Percentiles rank a stretch among this genome's conserved stretches.
phyloP scores from a whole-genome alignment of 1,139 yeast species.

The Saccharomyces hybrid region DNA sequence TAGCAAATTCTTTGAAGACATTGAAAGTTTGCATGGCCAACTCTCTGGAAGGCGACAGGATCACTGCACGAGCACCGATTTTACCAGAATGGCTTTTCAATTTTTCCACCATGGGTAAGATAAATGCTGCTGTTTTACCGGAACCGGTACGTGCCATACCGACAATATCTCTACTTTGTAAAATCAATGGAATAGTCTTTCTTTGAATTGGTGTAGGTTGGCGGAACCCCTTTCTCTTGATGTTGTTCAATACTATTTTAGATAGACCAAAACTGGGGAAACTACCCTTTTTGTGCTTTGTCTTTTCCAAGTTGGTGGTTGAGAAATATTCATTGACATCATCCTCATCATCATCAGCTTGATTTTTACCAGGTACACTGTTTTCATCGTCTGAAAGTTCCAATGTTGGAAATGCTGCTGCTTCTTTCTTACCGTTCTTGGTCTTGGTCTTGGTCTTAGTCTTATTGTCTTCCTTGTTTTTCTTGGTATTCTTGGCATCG shows the following conservation, averaged over 20 bases:
- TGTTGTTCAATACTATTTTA: slow-evolving; percentile 58
- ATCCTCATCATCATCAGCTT: slow-evolving; percentile 38
- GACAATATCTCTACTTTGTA: slow-evolving; percentile 87
- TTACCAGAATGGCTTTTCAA: slow-evolving; percentile 76
- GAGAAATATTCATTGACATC: slow-evolving; percentile 41
- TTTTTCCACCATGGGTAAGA: slow-evolving; percentile 84
- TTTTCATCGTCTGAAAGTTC: slow-evolving; percentile 63
- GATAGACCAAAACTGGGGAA: slow-evolving; percentile 89
- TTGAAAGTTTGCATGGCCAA: slow-evolving; percentile 86
- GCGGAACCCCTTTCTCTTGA: slow-evolving; percentile 77
- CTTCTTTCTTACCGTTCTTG: slow-evolving; percentile 6
- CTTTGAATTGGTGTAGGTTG: slow-evolving; percentile 98
- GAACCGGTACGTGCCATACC: slow-evolving; percentile 99
- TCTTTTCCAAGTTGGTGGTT: slow-evolving; percentile 36
- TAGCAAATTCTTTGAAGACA: slow-evolving; percentile 81
- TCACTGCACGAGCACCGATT: slow-evolving; percentile 83
- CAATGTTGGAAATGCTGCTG: slow-evolving; percentile 48
- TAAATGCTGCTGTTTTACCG: slow-evolving; percentile 97
- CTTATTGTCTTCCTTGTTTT: slow-evolving; percentile 19
- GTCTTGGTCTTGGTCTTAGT: slow-evolving; percentile 7
- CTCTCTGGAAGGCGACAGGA: slow-evolving; percentile 79
- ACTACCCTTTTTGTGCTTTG: slow-evolving; percentile 70
- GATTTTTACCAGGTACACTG: slow-evolving; percentile 28
- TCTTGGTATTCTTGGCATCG: slow-evolving; percentile 8
- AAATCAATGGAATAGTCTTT: slow-evolving; percentile 81